A percentile compares a stretch with the other conserved stretches of the same genome.
Conservation (phyloP, 2,329 filamentous ascomycete species). For the Epichloe aotearoae region DNA sequence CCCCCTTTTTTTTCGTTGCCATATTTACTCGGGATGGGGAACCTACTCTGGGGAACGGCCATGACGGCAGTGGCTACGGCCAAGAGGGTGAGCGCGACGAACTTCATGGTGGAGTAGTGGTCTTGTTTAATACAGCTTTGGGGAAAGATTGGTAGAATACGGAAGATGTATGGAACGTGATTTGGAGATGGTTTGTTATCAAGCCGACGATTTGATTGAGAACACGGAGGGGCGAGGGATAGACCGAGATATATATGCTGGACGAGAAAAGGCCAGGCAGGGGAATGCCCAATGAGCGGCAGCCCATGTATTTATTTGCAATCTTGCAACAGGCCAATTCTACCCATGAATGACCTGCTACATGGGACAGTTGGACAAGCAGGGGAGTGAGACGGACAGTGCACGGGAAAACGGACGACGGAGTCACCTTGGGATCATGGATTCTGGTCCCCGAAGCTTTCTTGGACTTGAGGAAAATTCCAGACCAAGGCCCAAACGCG, state of each 20-base stretch:
- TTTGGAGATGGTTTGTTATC: too few relatives aligned
- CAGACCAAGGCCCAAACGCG: not conserved
- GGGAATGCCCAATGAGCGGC: too few relatives aligned
- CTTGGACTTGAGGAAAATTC: not conserved
- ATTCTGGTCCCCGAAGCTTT: not conserved
- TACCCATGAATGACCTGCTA: not conserved
- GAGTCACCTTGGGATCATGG: not conserved
- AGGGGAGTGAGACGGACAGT: not conserved
- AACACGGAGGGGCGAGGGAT: too few relatives aligned
- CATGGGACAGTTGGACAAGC: not conserved
- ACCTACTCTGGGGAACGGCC: slow-evolving; percentile 23
- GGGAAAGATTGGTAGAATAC: too few relatives aligned
- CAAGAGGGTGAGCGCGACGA: slow-evolving; percentile 32
- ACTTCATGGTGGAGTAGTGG: slow-evolving; percentile 34
- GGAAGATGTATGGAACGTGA: too few relatives aligned
- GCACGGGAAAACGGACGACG: not conserved
- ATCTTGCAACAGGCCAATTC: not conserved
- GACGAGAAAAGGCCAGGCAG: too few relatives aligned
- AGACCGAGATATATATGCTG: not conserved
- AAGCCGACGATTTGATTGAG: too few relatives aligned
- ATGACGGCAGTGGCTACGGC: slow-evolving; percentile 33
- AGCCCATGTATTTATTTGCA: not conserved
- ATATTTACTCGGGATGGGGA: too few relatives aligned
- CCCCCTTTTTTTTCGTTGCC: too few relatives aligned
- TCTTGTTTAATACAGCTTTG: not conserved